Percentiles rank a stretch among this genome's conserved stretches.
Conservation (phyloP, 108 stramenopile genomes). For the Fragilariopsis cylindrus region DNA sequence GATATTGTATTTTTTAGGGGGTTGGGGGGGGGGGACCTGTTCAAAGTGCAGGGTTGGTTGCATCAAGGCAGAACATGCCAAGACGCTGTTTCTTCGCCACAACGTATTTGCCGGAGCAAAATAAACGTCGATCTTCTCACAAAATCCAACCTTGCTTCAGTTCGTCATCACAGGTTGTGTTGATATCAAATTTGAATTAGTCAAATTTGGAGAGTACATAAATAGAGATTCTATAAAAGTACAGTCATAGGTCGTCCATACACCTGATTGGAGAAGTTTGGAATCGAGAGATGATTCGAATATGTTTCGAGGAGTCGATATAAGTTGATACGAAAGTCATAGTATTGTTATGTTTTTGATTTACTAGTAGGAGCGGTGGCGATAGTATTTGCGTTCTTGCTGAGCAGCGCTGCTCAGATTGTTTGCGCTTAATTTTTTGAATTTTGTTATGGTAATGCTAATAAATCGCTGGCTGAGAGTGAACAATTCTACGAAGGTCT, state of each 20-base stretch:
- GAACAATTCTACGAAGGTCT: too few species aligned
- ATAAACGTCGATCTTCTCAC: slow-evolving; percentile 41
- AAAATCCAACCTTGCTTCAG: slow-evolving; percentile 39
- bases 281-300: too few species aligned
- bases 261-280: background rate
- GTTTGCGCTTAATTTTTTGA: too few species aligned
- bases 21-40: slow-evolving; percentile 37
- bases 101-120: slow-evolving; percentile 23
- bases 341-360: too few species aligned
- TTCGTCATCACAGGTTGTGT: slow-evolving; percentile 48
- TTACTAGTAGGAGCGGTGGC: too few species aligned
- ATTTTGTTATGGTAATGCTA: too few species aligned
- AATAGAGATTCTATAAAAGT: slow-evolving; percentile 50
- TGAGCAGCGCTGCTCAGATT: too few species aligned
- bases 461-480: too few species aligned
- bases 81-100: slow-evolving; percentile 43
- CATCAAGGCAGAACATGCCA: slow-evolving; percentile 18
- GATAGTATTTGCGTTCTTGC: too few species aligned
- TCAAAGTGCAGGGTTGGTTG: slow-evolving; percentile 45
- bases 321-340: too few species aligned
- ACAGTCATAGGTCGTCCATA: slow-evolving; percentile 21
- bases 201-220: slow-evolving; percentile 45
- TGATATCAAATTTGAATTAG: slow-evolving; percentile 45
- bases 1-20: background rate
- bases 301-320: too few species aligned